Base-by-base conservation (phyloP, 768 basidiomycete species). In the Boletus sp. region DNA sequence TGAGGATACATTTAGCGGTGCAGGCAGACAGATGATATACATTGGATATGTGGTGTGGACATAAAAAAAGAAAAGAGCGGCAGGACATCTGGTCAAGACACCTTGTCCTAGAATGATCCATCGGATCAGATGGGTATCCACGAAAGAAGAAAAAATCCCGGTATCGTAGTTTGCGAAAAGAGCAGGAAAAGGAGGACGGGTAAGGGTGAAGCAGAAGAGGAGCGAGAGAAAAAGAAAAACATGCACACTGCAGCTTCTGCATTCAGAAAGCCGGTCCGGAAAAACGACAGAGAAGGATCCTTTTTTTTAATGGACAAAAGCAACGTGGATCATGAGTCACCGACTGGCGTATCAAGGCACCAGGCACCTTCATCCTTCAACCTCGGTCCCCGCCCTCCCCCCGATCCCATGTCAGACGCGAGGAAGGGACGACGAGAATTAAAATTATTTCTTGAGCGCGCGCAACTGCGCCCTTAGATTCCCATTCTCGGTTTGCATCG, bases 401-500 rank as follows among this genome's bases (percentile, higher is more conserved):
- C n/a, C 15, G 14, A 13, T 40, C 47, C 35, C 43, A 32, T 6
- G 29, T 29, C 40, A 17, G 45, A 25, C 13, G 4, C 7, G 23
- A 32, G 7, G 6, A 38, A 15, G 23, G 10, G 6, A 42, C 25
- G 11, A 42, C 13, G 43, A n/a, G 6, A 19, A n/a, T 19, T 4
- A n/a, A 2, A 17, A 37, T 59, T 25, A 70, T 42, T 55, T 65
- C 50, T 82, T 86, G 57, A 77, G 68, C 23, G 78, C 78, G 48
- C 90, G 79, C 60, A 93, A 62, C 69, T 93, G 91, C 32, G 83
- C 81, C 41, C 87, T 79, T 55, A 93, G 66, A 37, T 69, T 82
- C 38, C 74, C 77, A 63, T 93, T 93, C 73, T 93, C 90, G 52
- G 80, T 85, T 73, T 93, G 90, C 72, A 87, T 79, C 48, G 80